Evolutionary conservation across 495 filamentous ascomycete genomes (phyloP), one percentile per base, ranked within the genome.

Genomic region (Trichoderma orchidacearum): DNA sequence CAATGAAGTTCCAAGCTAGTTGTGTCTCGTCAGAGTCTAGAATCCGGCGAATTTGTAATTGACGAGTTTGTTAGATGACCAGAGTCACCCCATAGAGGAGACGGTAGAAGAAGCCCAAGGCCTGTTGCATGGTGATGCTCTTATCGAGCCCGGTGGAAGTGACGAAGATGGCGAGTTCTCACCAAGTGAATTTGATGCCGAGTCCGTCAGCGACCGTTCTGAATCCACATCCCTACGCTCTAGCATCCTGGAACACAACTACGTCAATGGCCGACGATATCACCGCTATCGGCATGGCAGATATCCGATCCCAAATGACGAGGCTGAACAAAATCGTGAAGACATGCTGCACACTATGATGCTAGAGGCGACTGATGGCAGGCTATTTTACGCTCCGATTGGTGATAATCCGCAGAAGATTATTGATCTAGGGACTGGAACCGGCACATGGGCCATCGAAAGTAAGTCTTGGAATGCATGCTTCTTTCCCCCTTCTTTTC

Each of bases 231-330:
- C 57, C 69, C 79, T 65, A 71, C 73, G 63, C 75, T 75, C 41
- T 30, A 79, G 56, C 45, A 73, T 70, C 55, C 53, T 84, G 80
- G 81, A 80, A 55, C 76, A 74, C 54, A 61, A 61, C 34, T 66
- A 66, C 55, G 77, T 82, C 63, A 79, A 84, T 57, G 81, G 81
- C 9, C 73, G 81, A 15, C 71, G 80, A 18, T 84, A 83, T 60
- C 78, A 82, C 53, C 67, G 70, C 50, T 82, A 76, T 59, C 73
- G 56, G 68, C 72, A 78, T 57, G 76, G 78, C 3, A 68, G 67
- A 38, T 83, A 84, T 58, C 62, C 72, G 0, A 65, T 83, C 34
- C 81, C 81, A 4, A 81, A 81, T 60, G 80, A 82, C 59, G 77
- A 81, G 29, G 60, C 64, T n/a, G 73, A 78, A 62, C 75, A 76